Base-by-base conservation (phyloP, 345 rosid genomes). In the Sisymbrium altissimum region DNA sequence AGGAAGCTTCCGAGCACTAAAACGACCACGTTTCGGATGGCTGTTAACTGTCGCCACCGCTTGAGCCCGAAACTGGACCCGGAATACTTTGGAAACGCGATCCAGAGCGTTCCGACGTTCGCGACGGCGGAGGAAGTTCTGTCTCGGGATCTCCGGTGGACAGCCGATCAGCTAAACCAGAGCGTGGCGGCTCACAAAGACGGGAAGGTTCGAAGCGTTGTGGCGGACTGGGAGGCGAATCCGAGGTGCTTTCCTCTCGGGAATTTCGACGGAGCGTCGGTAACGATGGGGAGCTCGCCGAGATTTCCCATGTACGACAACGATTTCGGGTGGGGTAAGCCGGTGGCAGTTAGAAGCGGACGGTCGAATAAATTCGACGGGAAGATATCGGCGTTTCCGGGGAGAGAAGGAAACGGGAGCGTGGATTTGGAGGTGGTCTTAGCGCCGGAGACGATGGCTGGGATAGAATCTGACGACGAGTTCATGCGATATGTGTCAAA, bases 301-400 rank as follows among this genome's bases (percentile, higher is more conserved):
- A 75, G 97, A 62, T 91, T 91, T 33, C 99, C 99, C 4, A 95
- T 95, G 97, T 91, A 83, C 71, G 97, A 95, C 43, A 91, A 89
- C 23, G 97, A 95, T 71, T 95, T 91, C 38, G 97, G 99, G 19
- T 95, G 97, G 99, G 99, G 99, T 5, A 79, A 82, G 66, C 99
- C 99, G 0, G 30, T 91, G 83, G 99, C 97, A 0, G 81, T 95
- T 1, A 78, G 97, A 80, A 91, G 99, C 64, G 99, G 99, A 0
- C 69, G 79, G 61, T 88, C 96, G 3, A 95, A 95, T 61, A 95
- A 95, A 48, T 95, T 95, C 7, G 99, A 95, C 66, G 99, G 99
- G 15, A 95, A 95, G 86, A 91, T 95, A 62, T 95, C 97, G 18
- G 99, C 97, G 13, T 95, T 91, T 68, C 99, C 98, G 0, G 99